Evolutionary conservation across 345 rosid genomes (phyloP), one percentile per base, ranked within the genome.

Genomic region (Viola odorata): DNA sequence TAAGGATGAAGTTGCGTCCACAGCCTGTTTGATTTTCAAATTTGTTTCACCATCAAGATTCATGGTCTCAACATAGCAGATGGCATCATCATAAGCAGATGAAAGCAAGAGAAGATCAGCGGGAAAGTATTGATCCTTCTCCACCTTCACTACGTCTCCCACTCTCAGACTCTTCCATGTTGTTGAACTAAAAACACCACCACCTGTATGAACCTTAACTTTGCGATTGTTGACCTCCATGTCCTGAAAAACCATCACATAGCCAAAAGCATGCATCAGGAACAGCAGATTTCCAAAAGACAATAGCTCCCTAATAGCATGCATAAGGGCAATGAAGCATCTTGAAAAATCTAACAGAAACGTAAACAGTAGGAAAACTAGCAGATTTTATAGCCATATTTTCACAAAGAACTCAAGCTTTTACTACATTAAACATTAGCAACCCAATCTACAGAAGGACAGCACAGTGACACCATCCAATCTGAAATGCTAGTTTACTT

Each of bases 41-140:
- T 91, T 91, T 13, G 98, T 89, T 70, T 91, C 98, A 10, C 98
- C 98, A 60, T 91, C 98, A 14, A 91, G 91, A 64, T 91, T 91
- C 95, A 84, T 91, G 47, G 98, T 91, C 82, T 89, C 98, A 15
- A 91, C 96, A 67, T 91, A 91, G 77, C 96, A 89, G 55, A 81
- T 65, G 51, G 85, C 91, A 63, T 89, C 96, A 1, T 85, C 95
- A 65, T 87, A 89, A 72, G 86, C 85, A 12, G 98, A 89, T 0
- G 92, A 81, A 23, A 91, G 87, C 75, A 91, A 74, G 56, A 89
- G 71, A 42, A 91, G 87, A 53, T 91, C 98, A 0, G 92, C 86
- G 0, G 98, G 98, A 61, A 91, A 89, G 79, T 85, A 85, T 65
- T 87, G 81, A 62, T 91, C 86, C 70, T 89, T 89, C 73, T 82